Evolutionary conservation across 495 filamentous ascomycete genomes (phyloP), one percentile per base, ranked within the genome.

Genomic region (Podospora tetraspora): DNA sequence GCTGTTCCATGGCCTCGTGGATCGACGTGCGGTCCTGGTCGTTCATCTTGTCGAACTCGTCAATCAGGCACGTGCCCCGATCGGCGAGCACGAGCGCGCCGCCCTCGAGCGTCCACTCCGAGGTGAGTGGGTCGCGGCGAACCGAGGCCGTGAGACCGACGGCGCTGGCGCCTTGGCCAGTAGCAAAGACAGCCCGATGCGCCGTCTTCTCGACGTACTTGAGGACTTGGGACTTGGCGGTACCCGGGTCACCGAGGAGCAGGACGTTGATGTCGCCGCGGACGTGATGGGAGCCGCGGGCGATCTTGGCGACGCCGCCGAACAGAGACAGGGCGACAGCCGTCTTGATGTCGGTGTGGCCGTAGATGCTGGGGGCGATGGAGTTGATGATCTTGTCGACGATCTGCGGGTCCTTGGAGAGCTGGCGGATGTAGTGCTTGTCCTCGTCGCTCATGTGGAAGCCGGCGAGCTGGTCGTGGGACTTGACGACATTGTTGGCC

Each of bases 11-110:
- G 67, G 96, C 96, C 84, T 99, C 96, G 85, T 99, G 96, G 76
- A 99, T 99, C 24, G 92, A 96, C 1, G 96, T 99, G 58, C 95
- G 79, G 77, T 99, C 96, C 73, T 98, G 93, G 77, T 99, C 96
- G 80, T 99, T 99, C 96, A 99, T 99, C 85, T 99, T 99, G 86
- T 99, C 96, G 78, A 99, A 99, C 78, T 99, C 96, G 77, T 99
- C 96, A 72, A 99, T 99, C 32, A 99, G 84, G 76, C 96, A 99
- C 43, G 92, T 96, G 58, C 96, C 96, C 68, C 91, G 90, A 79
- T 99, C 96, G 27, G 96, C 96, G 43, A 99, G 86, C 64, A 99
- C 96, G 22, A 99, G 83, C 2, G 96, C 96, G 73, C 96, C 96
- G 71, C 96, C 96, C 82, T 99, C 96, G 22, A 99, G 84, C 13